Conservation (phyloP, 2,329 filamentous ascomycete species). For the Cordyceps javanica region DNA sequence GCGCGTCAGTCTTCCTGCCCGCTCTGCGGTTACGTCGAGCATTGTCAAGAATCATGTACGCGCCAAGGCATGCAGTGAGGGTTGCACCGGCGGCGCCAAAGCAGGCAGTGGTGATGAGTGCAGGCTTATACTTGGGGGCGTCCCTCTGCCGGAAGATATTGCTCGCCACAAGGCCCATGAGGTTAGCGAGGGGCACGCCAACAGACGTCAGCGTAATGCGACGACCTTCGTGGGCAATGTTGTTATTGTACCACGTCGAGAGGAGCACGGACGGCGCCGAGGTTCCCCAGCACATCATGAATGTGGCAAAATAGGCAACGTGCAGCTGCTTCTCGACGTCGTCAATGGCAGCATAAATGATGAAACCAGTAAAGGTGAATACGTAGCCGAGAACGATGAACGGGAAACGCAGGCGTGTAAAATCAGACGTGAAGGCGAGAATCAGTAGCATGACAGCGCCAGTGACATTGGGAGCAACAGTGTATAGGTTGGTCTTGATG, state of each 20-base stretch:
- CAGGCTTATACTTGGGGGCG: constrained; percentile 60
- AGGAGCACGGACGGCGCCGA: constrained; percentile 67
- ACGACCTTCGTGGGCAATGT: constrained; percentile 69
- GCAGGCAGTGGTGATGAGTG: constrained; percentile 57
- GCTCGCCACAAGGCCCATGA: constrained; percentile 65
- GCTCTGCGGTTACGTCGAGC: constrained; percentile 45
- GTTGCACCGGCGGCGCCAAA: constrained; percentile 57
- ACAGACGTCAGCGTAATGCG: constrained; percentile 65
- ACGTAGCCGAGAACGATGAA: constrained; percentile 69
- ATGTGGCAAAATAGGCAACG: constrained; percentile 68
- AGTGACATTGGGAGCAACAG: constrained; percentile 71
- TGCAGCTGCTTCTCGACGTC: constrained; percentile 54
- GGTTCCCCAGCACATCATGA: constrained; percentile 80
- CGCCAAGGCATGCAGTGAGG: constrained; percentile 47
- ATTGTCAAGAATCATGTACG: constrained; percentile 55
- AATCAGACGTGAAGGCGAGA: constrained; percentile 66
- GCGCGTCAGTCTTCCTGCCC: constrained; percentile 40
- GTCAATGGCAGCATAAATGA: constrained; percentile 68
- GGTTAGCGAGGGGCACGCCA: constrained; percentile 67
- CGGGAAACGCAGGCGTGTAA: constrained; percentile 59
- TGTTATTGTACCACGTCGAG: constrained; percentile 70
- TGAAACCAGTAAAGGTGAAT: constrained; percentile 70
- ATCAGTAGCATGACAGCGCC: constrained; percentile 68
- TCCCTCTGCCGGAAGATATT: constrained; percentile 63
- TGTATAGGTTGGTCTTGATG: constrained; percentile 69